These are phyloP conservation scores for Capsicum pubescens DNA, from an alignment of 257 asterid genomes.

Conservation along the genomic window DNA sequence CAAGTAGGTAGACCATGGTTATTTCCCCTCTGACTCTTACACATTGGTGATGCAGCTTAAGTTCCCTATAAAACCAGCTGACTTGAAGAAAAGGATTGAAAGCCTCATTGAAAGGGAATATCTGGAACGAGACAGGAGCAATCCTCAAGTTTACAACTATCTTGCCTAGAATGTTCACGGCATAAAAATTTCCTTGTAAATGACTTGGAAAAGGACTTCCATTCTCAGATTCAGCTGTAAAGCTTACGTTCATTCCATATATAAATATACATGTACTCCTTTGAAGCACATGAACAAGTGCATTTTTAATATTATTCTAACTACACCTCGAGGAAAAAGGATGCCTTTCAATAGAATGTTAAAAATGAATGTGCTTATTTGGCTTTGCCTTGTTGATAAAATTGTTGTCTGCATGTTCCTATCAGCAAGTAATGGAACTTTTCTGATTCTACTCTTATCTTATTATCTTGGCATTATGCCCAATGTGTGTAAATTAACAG, in stretches of 20 bases:
- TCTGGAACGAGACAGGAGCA: conserved; percentile 69
- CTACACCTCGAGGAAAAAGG: not conserved
- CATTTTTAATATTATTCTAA: not conserved
- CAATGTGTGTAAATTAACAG: not conserved
- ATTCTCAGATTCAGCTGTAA: conserved; percentile 8
- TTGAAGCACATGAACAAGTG: not conserved
- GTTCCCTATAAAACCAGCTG: conserved; percentile 95
- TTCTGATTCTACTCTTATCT: not conserved
- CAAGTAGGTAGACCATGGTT: not conserved
- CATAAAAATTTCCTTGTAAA: not conserved
- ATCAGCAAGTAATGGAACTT: not conserved
- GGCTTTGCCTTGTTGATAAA: not conserved
- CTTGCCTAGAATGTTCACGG: conserved; percentile 9
- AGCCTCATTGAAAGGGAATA: conserved; percentile 95
- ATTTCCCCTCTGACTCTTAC: not conserved
- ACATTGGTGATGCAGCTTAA: conserved; percentile 64
- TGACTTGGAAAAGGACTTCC: not conserved
- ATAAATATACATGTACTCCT: no score
- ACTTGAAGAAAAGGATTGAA: conserved; percentile 96
- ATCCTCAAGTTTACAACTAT: conserved; percentile 25
- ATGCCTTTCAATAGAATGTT: conserved; percentile 1
- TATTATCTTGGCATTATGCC: not conserved
- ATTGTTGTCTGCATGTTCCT: not conserved
- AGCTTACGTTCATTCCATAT: not conserved
- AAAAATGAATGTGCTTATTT: conserved; percentile 1